These are phyloP conservation scores for Stephania cephalantha DNA, from an alignment of 164 flowering plant genomes.

Conservation along the genomic window DNA sequence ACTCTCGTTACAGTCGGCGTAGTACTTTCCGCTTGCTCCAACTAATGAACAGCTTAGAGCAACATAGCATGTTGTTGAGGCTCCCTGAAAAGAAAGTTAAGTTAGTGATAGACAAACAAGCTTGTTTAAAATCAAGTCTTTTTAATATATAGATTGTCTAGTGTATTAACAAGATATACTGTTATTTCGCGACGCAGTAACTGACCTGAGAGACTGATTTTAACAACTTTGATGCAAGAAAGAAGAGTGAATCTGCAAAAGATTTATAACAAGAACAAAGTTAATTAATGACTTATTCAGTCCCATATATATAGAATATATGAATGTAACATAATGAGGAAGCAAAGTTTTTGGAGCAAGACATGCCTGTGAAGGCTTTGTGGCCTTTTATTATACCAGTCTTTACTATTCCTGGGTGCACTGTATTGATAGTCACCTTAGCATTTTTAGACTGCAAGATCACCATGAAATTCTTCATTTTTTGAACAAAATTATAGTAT, in stretches of 20 bases:
- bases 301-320: neutral
- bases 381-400: conserved; percentile 88
- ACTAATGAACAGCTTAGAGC: conserved; percentile 53
- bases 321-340: neutral
- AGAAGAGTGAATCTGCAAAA: conserved; percentile 67
- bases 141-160: neutral
- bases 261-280: no score
- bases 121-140: neutral
- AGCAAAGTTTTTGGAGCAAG: neutral
- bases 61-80: conserved; percentile 82
- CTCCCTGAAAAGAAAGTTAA: conserved; percentile 45
- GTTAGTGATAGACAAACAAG: neutral
- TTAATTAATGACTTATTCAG: no score
- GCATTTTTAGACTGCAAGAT: conserved; percentile 66
- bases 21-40: conserved; percentile 75
- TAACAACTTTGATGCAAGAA: conserved; percentile 75
- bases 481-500: no score
- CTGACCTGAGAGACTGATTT: conserved; percentile 78
- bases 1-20: conserved; percentile 83
- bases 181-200: neutral
- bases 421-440: conserved; percentile 76
- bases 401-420: conserved; percentile 97
- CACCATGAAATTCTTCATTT: neutral
- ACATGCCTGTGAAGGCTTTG: conserved; percentile 70
- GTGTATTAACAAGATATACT: neutral